Evolutionary conservation across 768 basidiomycete species (phyloP), one percentile per base, ranked within the genome.

Genomic region (Tephrocybe sp.): DNA sequence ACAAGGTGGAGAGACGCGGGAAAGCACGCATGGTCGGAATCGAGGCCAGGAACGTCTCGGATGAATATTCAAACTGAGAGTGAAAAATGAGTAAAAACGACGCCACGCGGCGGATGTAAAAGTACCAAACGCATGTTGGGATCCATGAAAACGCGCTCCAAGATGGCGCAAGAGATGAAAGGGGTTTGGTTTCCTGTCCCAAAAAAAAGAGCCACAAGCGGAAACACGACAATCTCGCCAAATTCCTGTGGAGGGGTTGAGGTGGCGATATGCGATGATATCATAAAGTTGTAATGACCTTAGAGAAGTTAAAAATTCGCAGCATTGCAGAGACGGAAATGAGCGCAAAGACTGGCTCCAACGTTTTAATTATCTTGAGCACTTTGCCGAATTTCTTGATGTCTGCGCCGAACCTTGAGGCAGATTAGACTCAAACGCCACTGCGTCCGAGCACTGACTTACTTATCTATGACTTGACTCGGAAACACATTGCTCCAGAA

Each of bases 141-240:
- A 45, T 69, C 66, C 64, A 68, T 69, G 46, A 68, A 69, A 23
- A 69, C 64, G 28, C 68, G 64, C 33, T 65, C 66, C 9, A 68
- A 54, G 17, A 68, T 69, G 9, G 66, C 65, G 5, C 62, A 68
- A 12, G 66, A 68, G 24, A 69, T 63, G 55, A 63, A 69, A 28
- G 68, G 66, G 3, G 66, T 69, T 37, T 69, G 68, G 20, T 69
- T 69, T 12, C 68, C 66, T 25, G 68, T 66, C 24, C 66, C 68
- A 50, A 69, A 67, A 51, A 69, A 69, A 39, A 67, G 56, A 14
- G 65, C 66, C 24, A 65, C 62, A 11, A 67, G 61, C 10, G 68
- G 66, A 50, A 63, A 67, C 9, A 69, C 63, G 28, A 69, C 62
- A 20, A 60, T 58, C 30, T 69, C 64, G 20, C 65, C 65, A 45